Evolutionary conservation across 805 yeast genomes (phyloP).

Genomic region (Komagataella pseudopastoris): DNA sequence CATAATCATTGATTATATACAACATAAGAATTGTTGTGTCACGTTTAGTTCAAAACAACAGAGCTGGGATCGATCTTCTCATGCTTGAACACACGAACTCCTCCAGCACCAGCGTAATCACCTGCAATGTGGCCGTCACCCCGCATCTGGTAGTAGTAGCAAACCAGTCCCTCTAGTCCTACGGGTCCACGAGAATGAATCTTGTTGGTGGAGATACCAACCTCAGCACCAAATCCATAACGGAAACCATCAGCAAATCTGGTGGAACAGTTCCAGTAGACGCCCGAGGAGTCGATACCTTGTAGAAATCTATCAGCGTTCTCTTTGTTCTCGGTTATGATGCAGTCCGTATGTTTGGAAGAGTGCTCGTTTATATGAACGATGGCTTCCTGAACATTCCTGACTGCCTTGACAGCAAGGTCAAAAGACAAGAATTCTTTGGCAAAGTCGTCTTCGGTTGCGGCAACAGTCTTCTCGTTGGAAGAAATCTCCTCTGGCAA

Average conservation of each 20-base stretch:
- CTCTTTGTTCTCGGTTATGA: constrained; percentile 61
- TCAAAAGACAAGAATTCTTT: constrained; percentile 78
- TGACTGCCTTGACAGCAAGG: constrained; percentile 58
- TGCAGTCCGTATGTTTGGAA: constrained; percentile 92
- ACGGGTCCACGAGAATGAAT: constrained; percentile 99
- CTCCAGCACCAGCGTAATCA: constrained; percentile 91
- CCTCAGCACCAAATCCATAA: constrained; percentile 98
- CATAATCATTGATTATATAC: neutral
- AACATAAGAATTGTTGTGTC: neutral
- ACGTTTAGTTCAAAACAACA: constrained; percentile 9
- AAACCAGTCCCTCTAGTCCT: constrained; percentile 91
- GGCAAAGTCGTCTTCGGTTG: constrained; percentile 58
- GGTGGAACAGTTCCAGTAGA: constrained; percentile 95
- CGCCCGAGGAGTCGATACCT: constrained; percentile 90
- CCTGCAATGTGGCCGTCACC: constrained; percentile 91
- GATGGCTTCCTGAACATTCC: constrained; percentile 58
- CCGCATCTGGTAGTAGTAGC: constrained; percentile 85
- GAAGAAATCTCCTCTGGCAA: constrained; percentile 9
- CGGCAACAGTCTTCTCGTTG: constrained; percentile 23
- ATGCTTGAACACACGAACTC: constrained; percentile 65
- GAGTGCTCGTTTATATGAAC: constrained; percentile 81
- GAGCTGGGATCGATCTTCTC: constrained; percentile 34
- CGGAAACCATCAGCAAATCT: constrained; percentile 98
- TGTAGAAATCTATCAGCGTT: constrained; percentile 67
- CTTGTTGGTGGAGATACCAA: constrained; percentile 93